Base-by-base conservation (phyloP, 805 yeast genomes). In the Candida saitoana region DNA sequence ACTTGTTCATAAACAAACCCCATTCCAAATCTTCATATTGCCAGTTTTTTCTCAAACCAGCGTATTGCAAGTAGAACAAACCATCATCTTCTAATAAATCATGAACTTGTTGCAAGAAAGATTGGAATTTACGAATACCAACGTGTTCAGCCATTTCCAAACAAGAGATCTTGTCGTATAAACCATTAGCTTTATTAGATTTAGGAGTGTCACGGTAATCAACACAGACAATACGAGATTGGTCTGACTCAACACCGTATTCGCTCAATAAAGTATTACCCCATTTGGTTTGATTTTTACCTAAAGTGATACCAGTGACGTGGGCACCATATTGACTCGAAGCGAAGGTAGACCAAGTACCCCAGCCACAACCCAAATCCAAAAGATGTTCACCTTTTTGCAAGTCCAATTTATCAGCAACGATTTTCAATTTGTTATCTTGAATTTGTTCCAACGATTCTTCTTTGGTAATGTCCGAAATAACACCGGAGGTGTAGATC, bases 111-210 rank as follows among this genome's bases (percentile, higher is more conserved):
- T 71, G 68, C 62, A 88, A 71, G 73, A 88, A 88, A 16, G 83
- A 55, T 39, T 79, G 69, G 51, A 88, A 85, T 59, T 89, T 82
- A 64, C 95, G 79, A 54, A 88, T 84, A 60, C 96, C 96, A 58
- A 88, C 96, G 63, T 88, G 96, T 74, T 88, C 96, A 25, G 95
- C 88, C 96, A 88, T 88, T 73, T 88, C 96, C 60, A 88, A 73
- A 68, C 95, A 86, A 30, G 95, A 84, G 59, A 88, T 88, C 64
- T 87, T 87, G 71, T 88, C 80, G 69, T 89, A 88, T 58, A 67
- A 68, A 41, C 70, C 74, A 46, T 52, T 63, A 22, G 57, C 50
- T 52, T 67, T 69, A 18, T 54, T 46, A 31, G 75, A 74, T 42
- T 88, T 83, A 39, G 96, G 96, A 34, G 95, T 76, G 62, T 88